Evolutionary conservation across 2,329 filamentous ascomycete species (phyloP).

Genomic region (Nemania abortiva): DNA sequence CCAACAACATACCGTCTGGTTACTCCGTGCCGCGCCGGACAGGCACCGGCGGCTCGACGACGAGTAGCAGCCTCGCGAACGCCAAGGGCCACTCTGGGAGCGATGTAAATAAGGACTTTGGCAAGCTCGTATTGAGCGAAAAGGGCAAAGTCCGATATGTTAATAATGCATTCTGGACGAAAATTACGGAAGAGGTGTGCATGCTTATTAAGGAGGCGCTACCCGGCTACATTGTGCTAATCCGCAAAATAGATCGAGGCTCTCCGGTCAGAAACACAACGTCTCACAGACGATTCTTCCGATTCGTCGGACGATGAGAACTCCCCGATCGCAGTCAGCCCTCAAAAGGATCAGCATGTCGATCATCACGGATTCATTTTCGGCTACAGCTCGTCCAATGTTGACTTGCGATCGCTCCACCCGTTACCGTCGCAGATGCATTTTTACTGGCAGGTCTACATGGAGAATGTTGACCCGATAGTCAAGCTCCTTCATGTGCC

Average conservation of each 20-base stretch:
- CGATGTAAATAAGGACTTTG: conserved; percentile 67
- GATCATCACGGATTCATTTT: conserved; percentile 79
- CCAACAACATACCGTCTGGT: conserved; percentile 39
- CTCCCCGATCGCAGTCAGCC: conserved; percentile 57
- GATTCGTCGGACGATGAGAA: conserved; percentile 73
- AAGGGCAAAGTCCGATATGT: conserved; percentile 77
- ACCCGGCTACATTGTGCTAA: conserved; percentile 24
- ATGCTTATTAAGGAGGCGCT: background rate
- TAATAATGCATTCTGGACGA: conserved; percentile 82
- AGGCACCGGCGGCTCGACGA: conserved; percentile 49
- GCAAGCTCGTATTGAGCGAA: conserved; percentile 77
- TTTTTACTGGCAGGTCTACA: conserved; percentile 77
- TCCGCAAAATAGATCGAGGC: conserved; percentile 44
- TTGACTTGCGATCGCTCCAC: conserved; percentile 74
- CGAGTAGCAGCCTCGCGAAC: conserved; percentile 24
- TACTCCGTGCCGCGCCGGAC: conserved; percentile 35
- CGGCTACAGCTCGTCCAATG: conserved; percentile 77
- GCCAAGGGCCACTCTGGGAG: conserved; percentile 44
- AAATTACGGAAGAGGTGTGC: conserved; percentile 77
- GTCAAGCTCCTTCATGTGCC: conserved; percentile 79
- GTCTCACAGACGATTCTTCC: conserved; percentile 65
- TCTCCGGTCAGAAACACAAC: conserved; percentile 63
- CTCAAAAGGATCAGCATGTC: conserved; percentile 50
- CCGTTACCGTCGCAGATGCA: conserved; percentile 74
- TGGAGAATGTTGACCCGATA: conserved; percentile 79